Evolutionary conservation across 2,329 filamentous ascomycete species (phyloP), one percentile per base, ranked within the genome.

Genomic region (Pseudogymnoascus sp.): DNA sequence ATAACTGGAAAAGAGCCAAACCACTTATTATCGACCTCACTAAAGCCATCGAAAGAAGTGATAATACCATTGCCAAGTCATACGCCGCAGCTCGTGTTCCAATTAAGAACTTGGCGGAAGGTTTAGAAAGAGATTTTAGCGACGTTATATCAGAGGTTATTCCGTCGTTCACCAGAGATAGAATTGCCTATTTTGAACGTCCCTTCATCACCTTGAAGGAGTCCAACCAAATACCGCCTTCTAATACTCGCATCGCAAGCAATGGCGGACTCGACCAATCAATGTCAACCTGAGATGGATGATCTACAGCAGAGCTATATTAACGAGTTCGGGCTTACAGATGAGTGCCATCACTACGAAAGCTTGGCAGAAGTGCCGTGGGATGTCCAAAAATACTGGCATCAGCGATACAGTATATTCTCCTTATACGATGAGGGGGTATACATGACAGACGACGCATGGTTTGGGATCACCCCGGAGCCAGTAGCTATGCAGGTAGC

Each of bases 401-500:
- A 87, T 13, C 92, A 97, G 71, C 85, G 94, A 64, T 87, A 94
- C 73, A 87, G 86, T 60, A 89, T 99, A 67, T 99, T 96, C 76
- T 87, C 87, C 13, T 82, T 82, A 68, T 99, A 97, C 72, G 88
- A 97, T 72, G 82, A 92, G 63, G 93, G 92, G 61, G 83, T 99
- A 67, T 88, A 86, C 79, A 85, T 99, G 80, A 99, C 95, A 0
- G 87, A 96, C 72, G 88, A 93, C 75, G 89, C 92, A 61, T 99
- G 94, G 94, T 99, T 94, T 73, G 94, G 92, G 61, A 92, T 97
- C 6, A 99, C 95, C 0, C 92, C 94, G 12, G 93, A 99, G 74
- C 89, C 90, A 4, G 85, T 99, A 29, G 94, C 94, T 64, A 86
- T 82, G 90, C 94, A 78, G 69, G 80, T 76, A 15, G 58, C 58